Percentiles rank a stretch among this genome's conserved stretches.
These are phyloP conservation scores for Verticillium nubilum DNA, from an alignment of 2,329 filamentous ascomycete genomes.

Conservation along the genomic window DNA sequence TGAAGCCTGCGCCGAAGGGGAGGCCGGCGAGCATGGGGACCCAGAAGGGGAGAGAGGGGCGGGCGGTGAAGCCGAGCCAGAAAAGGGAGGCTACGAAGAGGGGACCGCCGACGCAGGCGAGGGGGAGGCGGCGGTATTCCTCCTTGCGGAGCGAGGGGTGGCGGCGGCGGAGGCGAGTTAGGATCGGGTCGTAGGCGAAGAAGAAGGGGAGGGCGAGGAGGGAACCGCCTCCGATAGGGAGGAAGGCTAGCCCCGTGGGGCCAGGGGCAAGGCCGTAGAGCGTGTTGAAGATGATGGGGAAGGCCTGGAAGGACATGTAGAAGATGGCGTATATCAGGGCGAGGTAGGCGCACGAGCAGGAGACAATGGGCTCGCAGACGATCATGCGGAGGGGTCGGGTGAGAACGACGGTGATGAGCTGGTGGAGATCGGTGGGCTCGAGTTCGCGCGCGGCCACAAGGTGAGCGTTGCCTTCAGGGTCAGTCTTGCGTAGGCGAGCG, in stretches of 20 bases:
- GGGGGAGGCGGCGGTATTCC: conserved; percentile 64
- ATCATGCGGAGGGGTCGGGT: conserved; percentile 70
- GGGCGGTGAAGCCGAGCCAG: conserved; percentile 58
- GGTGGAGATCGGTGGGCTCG: conserved; percentile 48
- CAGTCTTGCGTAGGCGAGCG: conserved; percentile 46
- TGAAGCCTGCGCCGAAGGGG: conserved; percentile 56
- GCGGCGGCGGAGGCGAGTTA: conserved; percentile 32
- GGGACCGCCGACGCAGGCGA: conserved; percentile 66
- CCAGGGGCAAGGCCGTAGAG: conserved; percentile 61
- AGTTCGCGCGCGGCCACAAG: conserved; percentile 59
- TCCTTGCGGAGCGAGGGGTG: conserved; percentile 53
- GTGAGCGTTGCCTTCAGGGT: conserved; percentile 36
- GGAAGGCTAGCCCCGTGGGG: conserved; percentile 60
- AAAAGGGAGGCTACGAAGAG: conserved; percentile 52
- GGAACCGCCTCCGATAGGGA: conserved; percentile 62
- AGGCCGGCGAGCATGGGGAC: conserved; percentile 56
- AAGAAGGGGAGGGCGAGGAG: conserved; percentile 55
- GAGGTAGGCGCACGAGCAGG: conserved; percentile 64
- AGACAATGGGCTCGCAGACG: conserved; percentile 65
- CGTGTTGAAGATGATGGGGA: conserved; percentile 61
- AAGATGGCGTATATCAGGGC: conserved; percentile 63
- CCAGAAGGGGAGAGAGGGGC: conserved; percentile 40
- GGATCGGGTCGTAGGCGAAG: conserved; percentile 57
- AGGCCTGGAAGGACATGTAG: conserved; percentile 73
- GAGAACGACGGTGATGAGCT: conserved; percentile 64